Evolutionary conservation across 2,329 filamentous ascomycete genomes (phyloP).

Genomic region (Arthroderma sp.): DNA sequence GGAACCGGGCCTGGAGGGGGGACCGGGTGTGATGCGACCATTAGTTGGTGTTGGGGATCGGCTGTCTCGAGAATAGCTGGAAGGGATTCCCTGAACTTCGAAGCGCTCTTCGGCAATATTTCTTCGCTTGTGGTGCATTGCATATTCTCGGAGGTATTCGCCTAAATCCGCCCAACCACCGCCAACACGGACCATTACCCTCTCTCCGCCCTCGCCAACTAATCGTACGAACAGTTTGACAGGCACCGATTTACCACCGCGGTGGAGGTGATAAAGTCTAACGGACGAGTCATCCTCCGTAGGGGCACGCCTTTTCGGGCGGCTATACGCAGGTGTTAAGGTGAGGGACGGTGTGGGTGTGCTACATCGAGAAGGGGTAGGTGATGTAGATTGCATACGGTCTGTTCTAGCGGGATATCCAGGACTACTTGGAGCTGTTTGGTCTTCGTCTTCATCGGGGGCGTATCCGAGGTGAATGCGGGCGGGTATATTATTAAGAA

Average conservation of each 20-base stretch:
- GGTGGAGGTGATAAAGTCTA: constrained; percentile 81
- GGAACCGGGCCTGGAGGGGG: constrained; percentile 22
- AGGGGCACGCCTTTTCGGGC: constrained; percentile 19
- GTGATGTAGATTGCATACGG: constrained; percentile 17
- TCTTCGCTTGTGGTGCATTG: constrained; percentile 74
- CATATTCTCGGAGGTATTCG: constrained; percentile 89
- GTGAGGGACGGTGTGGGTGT: constrained; percentile 55
- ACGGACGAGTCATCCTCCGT: constrained; percentile 55
- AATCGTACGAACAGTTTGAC: constrained; percentile 91
- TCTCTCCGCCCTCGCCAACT: constrained; percentile 77
- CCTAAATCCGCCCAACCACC: constrained; percentile 97
- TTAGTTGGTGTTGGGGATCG: constrained; percentile 8
- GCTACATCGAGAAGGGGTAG: constrained; percentile 33
- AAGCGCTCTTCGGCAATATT: constrained; percentile 43
- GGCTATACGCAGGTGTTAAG: constrained; percentile 44
- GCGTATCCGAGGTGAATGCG: constrained; percentile 57
- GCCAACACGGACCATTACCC: constrained; percentile 95
- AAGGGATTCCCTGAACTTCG: constrained; percentile 38
- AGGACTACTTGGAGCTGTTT: constrained; percentile 14
- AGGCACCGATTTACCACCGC: constrained; percentile 68
- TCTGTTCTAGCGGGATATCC: background rate
- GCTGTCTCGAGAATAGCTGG: constrained; percentile 12
- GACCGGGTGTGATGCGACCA: constrained; percentile 20
- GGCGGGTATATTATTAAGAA: constrained; percentile 63
- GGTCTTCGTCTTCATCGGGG: constrained; percentile 26